These are phyloP conservation scores for Diaporthe citriasiana DNA, from an alignment of 2,329 filamentous ascomycete species.

Conservation along the genomic window DNA sequence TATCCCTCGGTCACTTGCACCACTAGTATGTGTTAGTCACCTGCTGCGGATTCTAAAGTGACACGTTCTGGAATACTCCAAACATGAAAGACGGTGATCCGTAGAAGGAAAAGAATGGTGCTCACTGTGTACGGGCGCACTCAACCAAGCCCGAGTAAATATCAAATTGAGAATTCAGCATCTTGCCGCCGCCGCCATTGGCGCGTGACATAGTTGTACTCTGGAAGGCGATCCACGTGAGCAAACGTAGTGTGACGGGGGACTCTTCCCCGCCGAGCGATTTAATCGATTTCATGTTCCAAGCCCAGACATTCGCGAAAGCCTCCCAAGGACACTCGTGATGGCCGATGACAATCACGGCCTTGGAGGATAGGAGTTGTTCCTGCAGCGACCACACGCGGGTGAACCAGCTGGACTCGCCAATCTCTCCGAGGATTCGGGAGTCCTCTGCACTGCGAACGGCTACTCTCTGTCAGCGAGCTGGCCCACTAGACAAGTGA, in stretches of 20 bases:
- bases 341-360: constrained; percentile 1
- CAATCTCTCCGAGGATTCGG: neutral
- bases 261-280: constrained; percentile 2
- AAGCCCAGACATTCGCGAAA: constrained; percentile 9
- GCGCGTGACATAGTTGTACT: neutral
- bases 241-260: neutral
- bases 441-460: constrained; percentile 13
- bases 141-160: neutral
- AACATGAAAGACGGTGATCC: too few species aligned
- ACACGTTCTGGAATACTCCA: too few species aligned
- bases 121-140: constrained; percentile 8
- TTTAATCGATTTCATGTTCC: constrained; percentile 20
- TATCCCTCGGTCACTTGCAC: constrained; percentile 2
- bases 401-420: constrained; percentile 8
- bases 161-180: constrained; percentile 1
- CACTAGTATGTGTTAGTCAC: too few species aligned
- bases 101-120: too few species aligned
- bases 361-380: constrained; percentile 7
- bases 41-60: too few species aligned
- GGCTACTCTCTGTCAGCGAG: neutral
- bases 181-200: constrained; percentile 3
- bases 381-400: constrained; percentile 19
- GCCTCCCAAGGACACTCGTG: constrained; percentile 9
- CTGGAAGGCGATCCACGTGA: constrained; percentile 21
- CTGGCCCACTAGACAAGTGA: too few species aligned